Percentiles rank a stretch among this genome's conserved stretches.
Conservation (phyloP, 495 filamentous ascomycete genomes). For the Lepraria neglecta region DNA sequence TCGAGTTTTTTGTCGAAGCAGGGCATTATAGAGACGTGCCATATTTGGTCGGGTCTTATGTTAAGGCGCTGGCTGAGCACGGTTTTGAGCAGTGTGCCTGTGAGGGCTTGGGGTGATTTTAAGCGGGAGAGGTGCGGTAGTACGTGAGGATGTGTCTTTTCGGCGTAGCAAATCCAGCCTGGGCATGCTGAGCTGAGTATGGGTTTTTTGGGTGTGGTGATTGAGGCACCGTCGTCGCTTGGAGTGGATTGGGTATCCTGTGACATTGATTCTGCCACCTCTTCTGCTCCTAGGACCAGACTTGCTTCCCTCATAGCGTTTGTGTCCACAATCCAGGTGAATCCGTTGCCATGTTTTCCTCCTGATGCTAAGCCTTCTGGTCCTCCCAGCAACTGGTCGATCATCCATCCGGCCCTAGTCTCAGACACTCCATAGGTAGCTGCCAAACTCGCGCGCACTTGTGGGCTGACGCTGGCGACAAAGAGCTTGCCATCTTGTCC, state of each 20-base stretch:
- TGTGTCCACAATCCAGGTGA: constrained; percentile 83
- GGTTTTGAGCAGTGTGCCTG: constrained; percentile 83
- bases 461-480: constrained; percentile 85
- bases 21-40: constrained; percentile 93
- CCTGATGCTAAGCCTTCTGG: constrained; percentile 59
- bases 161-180: constrained; percentile 97
- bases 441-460: constrained; percentile 79
- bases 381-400: constrained; percentile 71
- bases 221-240: constrained; percentile 24
- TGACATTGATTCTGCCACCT: constrained; percentile 49
- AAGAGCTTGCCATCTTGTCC: constrained; percentile 60
- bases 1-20: constrained; percentile 99
- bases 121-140: constrained; percentile 84
- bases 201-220: constrained; percentile 51
- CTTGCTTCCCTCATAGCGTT: constrained; percentile 71
- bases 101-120: constrained; percentile 89
- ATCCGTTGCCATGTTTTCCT: constrained; percentile 65
- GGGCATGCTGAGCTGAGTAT: constrained; percentile 89
- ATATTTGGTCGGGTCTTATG: constrained; percentile 72
- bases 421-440: constrained; percentile 70
- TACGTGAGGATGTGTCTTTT: constrained; percentile 91
- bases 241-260: constrained; percentile 10
- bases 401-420: constrained; percentile 68
- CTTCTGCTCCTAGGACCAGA: constrained; percentile 73
- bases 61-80: constrained; percentile 63